Percentiles rank a stretch among this genome's conserved stretches.
These are phyloP conservation scores for Aureobasidium sp. DNA, from an alignment of 2,329 filamentous ascomycete species.

Conservation along the genomic window DNA sequence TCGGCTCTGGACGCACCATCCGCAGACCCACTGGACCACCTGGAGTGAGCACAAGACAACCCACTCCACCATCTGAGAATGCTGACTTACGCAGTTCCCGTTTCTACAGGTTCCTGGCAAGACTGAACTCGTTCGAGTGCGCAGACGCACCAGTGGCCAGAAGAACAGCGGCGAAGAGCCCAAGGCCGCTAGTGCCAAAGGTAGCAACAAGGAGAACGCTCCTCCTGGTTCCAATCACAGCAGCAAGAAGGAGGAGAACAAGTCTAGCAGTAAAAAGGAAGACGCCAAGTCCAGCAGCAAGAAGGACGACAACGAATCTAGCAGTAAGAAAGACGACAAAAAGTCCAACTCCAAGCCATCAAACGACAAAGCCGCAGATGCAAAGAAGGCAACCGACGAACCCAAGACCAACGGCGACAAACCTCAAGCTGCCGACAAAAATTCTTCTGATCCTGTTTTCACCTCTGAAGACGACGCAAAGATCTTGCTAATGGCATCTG, in stretches of 20 bases:
- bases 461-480: conserved; percentile 33
- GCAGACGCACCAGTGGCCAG: background rate
- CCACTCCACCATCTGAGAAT: background rate
- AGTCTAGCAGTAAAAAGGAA: background rate
- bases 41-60: background rate
- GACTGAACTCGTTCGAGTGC: background rate
- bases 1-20: conserved; percentile 7
- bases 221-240: background rate
- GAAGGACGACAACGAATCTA: too few relatives aligned
- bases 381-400: background rate
- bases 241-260: background rate
- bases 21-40: conserved; percentile 1
- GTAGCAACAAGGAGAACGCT: background rate
- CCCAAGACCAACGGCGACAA: background rate
- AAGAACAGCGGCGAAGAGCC: background rate
- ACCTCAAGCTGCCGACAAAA: background rate
- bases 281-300: background rate
- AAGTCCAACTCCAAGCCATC: background rate
- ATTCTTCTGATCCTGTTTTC: conserved; percentile 16
- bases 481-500: conserved; percentile 29
- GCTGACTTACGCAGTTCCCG: conserved; percentile 4
- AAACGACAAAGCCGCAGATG: background rate
- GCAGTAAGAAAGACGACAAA: background rate
- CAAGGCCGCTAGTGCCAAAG: background rate
- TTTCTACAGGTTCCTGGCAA: background rate